Base-by-base conservation (phyloP, 805 yeast genomes). In the Metschnikowia hibisci region DNA sequence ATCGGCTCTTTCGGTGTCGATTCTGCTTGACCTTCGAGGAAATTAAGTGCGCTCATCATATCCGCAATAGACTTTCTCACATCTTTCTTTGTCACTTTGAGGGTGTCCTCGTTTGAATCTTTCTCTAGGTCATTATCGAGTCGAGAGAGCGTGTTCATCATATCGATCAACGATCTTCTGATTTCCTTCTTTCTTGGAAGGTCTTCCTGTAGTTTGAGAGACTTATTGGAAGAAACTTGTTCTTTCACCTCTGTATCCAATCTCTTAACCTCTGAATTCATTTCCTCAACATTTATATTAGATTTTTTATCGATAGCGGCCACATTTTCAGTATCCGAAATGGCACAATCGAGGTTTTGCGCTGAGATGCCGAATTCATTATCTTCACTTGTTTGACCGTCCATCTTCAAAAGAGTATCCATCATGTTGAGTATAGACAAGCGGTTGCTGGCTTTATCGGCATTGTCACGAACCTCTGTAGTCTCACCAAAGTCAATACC, bases 21-120 rank as follows among this genome's bases (percentile, higher is more conserved):
- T 20, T 29, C 34, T 37, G 42, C 32, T 10, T 49, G 39, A 11
- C 41, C 42, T 18, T 57, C 64, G 16, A 63, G 41, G 13, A 44
- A 45, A 1, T 53, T 45, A 14, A 66, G 54, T 4, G 60, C 47
- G 28, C 45, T 51, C 68, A 65, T 62, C 60, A 66, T 55, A 13
- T 57, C 61, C 4, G 52, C 45, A 16, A 65, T 52, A 1, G 70
- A 65, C 30, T 43, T 43, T 20, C 67, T 44, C 23, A 48, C 45
- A 27, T 33, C 42, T 16, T 45, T 41, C 29, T 39, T 41, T 25
- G 35, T 53, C 42, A 53, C 46, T 14, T 45, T 48, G 15, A 41
- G 18, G 14, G 54, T 38, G 13, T 55, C 47, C 9, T 42, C 39
- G 30, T 52, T 43, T 5, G 34, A 14, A 10, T 29, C 32, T 20